phyloP scores from a whole-genome alignment of 2,329 filamentous ascomycete species.

The Neonectria neomacrospora region DNA sequence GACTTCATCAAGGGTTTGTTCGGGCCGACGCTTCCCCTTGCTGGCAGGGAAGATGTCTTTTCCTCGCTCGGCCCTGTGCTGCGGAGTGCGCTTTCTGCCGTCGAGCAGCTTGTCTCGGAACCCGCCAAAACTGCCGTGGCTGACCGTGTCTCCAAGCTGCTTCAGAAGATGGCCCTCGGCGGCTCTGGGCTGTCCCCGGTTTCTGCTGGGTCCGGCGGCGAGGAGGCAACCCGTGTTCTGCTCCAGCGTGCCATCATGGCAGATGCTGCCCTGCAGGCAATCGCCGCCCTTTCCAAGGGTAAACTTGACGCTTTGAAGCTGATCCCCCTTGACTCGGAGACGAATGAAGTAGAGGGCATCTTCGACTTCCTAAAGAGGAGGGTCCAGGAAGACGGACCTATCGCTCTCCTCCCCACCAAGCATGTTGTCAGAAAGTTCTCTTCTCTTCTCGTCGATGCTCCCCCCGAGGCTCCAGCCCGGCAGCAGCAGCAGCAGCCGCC shows the following conservation, averaged over 20 bases:
- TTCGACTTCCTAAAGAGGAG: conserved; percentile 33
- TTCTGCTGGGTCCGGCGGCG: conserved; percentile 1
- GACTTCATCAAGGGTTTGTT: conserved; percentile 33
- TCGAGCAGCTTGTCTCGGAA: conserved; percentile 18
- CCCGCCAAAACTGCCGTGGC: conserved; percentile 7
- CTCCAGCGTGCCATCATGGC: conserved; percentile 33
- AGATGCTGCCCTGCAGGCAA: conserved; percentile 29
- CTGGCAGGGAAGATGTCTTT: conserved; percentile 25
- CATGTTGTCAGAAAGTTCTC: conserved; percentile 27
- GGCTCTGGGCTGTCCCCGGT: background rate
- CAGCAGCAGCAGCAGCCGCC: background rate
- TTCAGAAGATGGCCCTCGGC: background rate
- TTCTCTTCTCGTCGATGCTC: conserved; percentile 14
- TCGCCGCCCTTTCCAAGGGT: conserved; percentile 15
- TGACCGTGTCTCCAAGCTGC: conserved; percentile 11
- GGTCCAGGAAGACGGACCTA: conserved; percentile 18
- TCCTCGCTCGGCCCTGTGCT: conserved; percentile 31
- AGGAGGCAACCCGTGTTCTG: conserved; percentile 24
- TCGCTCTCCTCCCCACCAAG: conserved; percentile 22
- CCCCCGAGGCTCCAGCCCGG: background rate
- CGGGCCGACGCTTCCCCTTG: conserved; percentile 23
- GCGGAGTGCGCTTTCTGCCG: conserved; percentile 6
- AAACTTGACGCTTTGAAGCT: conserved; percentile 22
- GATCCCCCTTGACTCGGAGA: conserved; percentile 4
- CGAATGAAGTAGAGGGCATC: conserved; percentile 6